phyloP scores from a whole-genome alignment of 140 eudicot genomes.

The Eryngium alpinum region DNA sequence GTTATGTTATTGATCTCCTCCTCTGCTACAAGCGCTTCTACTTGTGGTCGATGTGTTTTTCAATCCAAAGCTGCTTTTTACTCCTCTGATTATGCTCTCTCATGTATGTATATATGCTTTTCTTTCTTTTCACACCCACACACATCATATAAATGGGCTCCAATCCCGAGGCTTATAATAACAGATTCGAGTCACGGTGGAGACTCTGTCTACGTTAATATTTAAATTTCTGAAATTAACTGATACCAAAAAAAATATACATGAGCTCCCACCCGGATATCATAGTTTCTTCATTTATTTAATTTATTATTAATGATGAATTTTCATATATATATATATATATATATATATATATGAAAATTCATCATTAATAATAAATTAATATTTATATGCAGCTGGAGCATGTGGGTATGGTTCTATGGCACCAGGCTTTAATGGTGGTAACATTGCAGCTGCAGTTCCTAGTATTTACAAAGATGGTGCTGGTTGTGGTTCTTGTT shows the following conservation, averaged over 20 bases:
- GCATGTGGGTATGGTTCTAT: constrained; percentile 85
- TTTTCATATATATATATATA: too few relatives aligned
- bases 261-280: too few relatives aligned
- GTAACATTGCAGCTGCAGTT: constrained; percentile 73
- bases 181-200: too few relatives aligned
- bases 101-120: constrained; percentile 72
- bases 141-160: too few relatives aligned
- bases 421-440: constrained; percentile 46
- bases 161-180: too few relatives aligned
- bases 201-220: too few relatives aligned
- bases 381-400: constrained; percentile 57
- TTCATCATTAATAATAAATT: too few relatives aligned
- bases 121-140: background rate
- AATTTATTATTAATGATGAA: too few relatives aligned
- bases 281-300: too few relatives aligned
- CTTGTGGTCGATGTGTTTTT: constrained; percentile 63
- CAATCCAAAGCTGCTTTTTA: constrained; percentile 61
- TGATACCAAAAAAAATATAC: too few relatives aligned
- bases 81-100: constrained; percentile 48
- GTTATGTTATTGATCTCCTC: constrained; percentile 18
- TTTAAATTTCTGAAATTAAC: too few relatives aligned
- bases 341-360: too few relatives aligned
- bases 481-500: constrained; percentile 93
- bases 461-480: constrained; percentile 66
- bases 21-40: constrained; percentile 21